Evolutionary conservation across 2,329 filamentous ascomycete genomes (phyloP), one percentile per base, ranked within the genome.

Genomic region (Beauveria australis): DNA sequence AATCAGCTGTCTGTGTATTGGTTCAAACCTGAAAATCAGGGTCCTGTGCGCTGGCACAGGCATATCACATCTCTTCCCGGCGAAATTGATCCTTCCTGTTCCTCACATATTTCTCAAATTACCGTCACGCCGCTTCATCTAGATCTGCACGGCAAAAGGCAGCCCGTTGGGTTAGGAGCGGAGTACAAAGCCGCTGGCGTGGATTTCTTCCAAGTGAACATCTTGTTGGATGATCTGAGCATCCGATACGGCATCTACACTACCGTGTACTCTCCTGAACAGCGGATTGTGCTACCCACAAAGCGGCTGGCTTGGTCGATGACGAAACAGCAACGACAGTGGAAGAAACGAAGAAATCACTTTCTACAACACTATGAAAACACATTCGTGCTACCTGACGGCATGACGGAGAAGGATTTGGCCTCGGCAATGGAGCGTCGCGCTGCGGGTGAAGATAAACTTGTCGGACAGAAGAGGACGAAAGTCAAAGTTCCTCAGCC

Each of bases 121-220:
- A 65, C 65, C 22, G 67, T 75, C 2, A 66, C 68, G 18, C 70
- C 70, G 2, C 66, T 67, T 16, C 63, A 63, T 16, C 64, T 75
- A 1, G 53, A 55, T 2, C 22, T 52, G 24, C 59, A 59, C 19
- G 48, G 62, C 5, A 53, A 53, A 7, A 47, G 60, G 9, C 47
- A 59, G 7, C 46, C 64, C 0, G 47, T 60, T 16, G 69, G 69
- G 1, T 61, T 65, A 2, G 73, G 73, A 16, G 65, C 65, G 19
- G 59, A 65, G 14, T 76, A 78, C 55, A 61, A 68, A 10, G 64
- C 71, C 3, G 63, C 72, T 26, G 69, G 69, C 3, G 66, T 77
- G 2, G 70, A 71, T 22, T 81, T 82, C 64, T 81, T 77, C 58
- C 80, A 83, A 62, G 63, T 81, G 16, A 75, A 73, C 57, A 69